A percentile compares a stretch with the other conserved stretches of the same genome.
Evolutionary conservation across 2,329 filamentous ascomycete genomes (phyloP).

Genomic region (Chaetomium sp.): DNA sequence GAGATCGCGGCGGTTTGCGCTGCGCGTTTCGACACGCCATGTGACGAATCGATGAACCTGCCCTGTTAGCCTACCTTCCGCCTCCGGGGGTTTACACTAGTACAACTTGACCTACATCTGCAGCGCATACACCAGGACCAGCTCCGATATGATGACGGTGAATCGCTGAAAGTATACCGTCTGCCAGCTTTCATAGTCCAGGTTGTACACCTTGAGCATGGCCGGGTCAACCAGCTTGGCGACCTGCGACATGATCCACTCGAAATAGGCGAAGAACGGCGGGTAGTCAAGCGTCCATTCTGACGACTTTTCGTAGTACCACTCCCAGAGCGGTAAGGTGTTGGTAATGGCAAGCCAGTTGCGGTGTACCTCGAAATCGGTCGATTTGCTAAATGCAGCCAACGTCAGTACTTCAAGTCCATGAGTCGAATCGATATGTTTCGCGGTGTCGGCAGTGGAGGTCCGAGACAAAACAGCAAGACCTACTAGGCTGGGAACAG

Average conservation of each 20-base stretch:
- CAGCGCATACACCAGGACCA: constrained; percentile 77
- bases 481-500: constrained; percentile 91
- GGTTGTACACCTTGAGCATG: constrained; percentile 75
- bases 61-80: not conserved
- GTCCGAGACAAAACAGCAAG: constrained; percentile 1
- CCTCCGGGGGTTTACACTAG: not conserved
- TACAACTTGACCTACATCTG: constrained; percentile 48
- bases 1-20: constrained; percentile 84
- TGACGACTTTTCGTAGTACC: constrained; percentile 96
- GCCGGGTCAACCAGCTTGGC: constrained; percentile 70
- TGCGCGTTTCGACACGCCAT: constrained; percentile 58
- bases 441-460: not conserved
- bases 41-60: constrained; percentile 70
- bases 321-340: constrained; percentile 76
- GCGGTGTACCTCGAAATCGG: constrained; percentile 96
- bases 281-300: constrained; percentile 99
- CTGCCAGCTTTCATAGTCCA: constrained; percentile 86
- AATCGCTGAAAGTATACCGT: constrained; percentile 87
- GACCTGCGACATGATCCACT: constrained; percentile 81
- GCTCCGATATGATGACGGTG: constrained; percentile 81
- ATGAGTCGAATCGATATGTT: not conserved
- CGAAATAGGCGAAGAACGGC: constrained; percentile 95
- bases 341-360: constrained; percentile 98
- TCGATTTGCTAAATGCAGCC: constrained; percentile 69
- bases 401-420: constrained; percentile 9